Evolutionary conservation across 352 stramenopile species (phyloP).

Genomic region (Phytophthora macrochlamydospora): DNA sequence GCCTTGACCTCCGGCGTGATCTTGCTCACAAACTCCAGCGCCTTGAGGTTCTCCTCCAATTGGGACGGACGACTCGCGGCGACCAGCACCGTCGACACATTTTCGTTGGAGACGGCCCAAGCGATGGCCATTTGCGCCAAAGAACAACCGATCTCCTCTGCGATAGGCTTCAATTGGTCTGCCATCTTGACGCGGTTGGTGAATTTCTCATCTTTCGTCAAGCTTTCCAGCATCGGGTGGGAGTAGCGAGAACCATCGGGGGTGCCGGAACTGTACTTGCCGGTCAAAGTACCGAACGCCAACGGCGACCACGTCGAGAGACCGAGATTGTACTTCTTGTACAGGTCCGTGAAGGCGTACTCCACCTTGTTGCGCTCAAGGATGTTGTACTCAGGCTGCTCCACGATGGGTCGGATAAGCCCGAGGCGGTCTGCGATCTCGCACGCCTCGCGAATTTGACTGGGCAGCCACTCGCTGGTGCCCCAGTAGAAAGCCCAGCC

Average conservation of each 20-base stretch:
- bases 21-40: background rate
- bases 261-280: background rate
- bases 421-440: background rate
- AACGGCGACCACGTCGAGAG: background rate
- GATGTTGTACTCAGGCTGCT: background rate
- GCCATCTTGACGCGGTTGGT: background rate
- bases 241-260: background rate
- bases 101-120: background rate
- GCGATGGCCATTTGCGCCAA: background rate
- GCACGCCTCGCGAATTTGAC: background rate
- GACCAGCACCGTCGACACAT: background rate
- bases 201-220: background rate
- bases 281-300: background rate
- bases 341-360: background rate
- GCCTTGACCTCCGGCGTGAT: background rate
- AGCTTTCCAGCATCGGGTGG: background rate
- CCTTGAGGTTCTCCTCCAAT: background rate
- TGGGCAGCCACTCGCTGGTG: background rate
- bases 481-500: background rate
- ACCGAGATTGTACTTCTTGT: background rate
- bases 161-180: background rate
- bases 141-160: background rate
- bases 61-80: background rate
- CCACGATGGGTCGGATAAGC: background rate
- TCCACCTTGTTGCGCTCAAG: background rate